Evolutionary conservation across 208 protist genomes (phyloP).

Genomic region (Porcisia hertigi): DNA sequence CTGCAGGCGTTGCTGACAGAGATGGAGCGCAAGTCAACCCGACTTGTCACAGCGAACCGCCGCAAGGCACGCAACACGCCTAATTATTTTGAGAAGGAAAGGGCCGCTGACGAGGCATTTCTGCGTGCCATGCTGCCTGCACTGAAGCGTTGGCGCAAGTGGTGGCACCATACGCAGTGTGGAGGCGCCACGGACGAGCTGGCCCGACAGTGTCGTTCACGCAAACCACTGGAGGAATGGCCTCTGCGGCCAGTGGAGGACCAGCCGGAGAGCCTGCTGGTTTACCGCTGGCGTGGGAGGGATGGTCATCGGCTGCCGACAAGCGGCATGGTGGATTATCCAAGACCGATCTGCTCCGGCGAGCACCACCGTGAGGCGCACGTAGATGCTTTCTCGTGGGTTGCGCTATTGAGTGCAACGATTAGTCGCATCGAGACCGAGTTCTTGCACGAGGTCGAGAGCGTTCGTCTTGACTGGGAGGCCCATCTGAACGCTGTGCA

Average conservation of each 20-base stretch:
- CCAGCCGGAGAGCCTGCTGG: slow-evolving; percentile 44
- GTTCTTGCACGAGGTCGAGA: slow-evolving; percentile 48
- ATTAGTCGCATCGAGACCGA: slow-evolving; percentile 63
- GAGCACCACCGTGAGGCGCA: slow-evolving; percentile 67
- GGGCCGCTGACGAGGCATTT: slow-evolving; percentile 47
- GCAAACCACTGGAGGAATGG: slow-evolving; percentile 58
- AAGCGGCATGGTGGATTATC: slow-evolving; percentile 88
- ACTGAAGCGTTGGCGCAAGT: slow-evolving; percentile 60
- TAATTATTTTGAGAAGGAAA: slow-evolving; percentile 44
- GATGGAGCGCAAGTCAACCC: slow-evolving; percentile 39
- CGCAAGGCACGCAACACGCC: slow-evolving; percentile 55
- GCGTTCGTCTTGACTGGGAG: slow-evolving; percentile 67
- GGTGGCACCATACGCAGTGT: slow-evolving; percentile 83
- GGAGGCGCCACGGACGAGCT: slow-evolving; percentile 29
- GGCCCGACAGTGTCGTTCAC: slow-evolving; percentile 35
- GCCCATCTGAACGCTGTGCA: slow-evolving; percentile 70
- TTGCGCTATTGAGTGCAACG: slow-evolving; percentile 65
- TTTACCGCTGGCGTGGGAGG: slow-evolving; percentile 85
- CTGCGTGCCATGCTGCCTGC: slow-evolving; percentile 53
- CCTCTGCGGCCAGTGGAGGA: slow-evolving; percentile 30
- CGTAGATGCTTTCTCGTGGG: slow-evolving; percentile 84
- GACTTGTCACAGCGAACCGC: slow-evolving; percentile 28
- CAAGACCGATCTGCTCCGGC: slow-evolving; percentile 53
- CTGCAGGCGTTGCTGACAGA: slow-evolving; percentile 63
- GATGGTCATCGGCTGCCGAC: slow-evolving; percentile 48